Conservation (phyloP, 164 flowering plant genomes). For the Taxillus chinensis region DNA sequence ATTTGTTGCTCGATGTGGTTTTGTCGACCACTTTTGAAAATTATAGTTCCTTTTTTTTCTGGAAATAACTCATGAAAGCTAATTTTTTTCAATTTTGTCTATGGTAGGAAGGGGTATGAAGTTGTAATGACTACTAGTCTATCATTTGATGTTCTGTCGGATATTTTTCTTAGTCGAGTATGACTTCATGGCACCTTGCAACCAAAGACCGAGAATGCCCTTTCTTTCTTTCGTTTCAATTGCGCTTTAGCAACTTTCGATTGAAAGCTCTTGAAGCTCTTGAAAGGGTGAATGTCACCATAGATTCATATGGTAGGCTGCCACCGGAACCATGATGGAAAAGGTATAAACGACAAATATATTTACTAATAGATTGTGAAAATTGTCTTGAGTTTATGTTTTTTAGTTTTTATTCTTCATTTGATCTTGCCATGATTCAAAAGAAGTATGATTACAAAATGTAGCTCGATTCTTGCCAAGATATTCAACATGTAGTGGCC, state of each 20-base stretch:
- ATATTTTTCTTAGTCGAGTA: conserved; percentile 99
- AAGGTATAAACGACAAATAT: conserved; percentile 25
- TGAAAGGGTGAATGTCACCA: conserved; percentile 46
- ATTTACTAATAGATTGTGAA: no score
- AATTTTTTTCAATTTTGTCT: no score
- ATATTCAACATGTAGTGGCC: no score
- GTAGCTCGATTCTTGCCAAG: no score
- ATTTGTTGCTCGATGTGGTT: no score
- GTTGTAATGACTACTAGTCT: conserved; percentile 95
- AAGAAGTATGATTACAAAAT: no score
- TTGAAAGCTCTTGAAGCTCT: conserved; percentile 77
- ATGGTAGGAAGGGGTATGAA: conserved; percentile 57
- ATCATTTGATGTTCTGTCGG: conserved; percentile 99
- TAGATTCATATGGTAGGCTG: conserved; percentile 92
- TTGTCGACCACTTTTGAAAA: no score
- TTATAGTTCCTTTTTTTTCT: no score
- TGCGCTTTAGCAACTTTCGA: conserved; percentile 83
- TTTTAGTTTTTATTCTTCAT: no score
- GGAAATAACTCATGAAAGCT: no score
- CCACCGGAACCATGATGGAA: conserved; percentile 81
- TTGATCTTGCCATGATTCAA: no score
- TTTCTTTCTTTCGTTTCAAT: conserved; percentile 89
- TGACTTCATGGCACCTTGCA: conserved; percentile 85
- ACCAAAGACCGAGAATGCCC: conserved; percentile 77
- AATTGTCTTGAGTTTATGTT: no score